A percentile compares a stretch with the other conserved stretches of the same genome.
These are phyloP conservation scores for Hygrophorus russula DNA, from an alignment of 768 basidiomycete species.

Conservation along the genomic window DNA sequence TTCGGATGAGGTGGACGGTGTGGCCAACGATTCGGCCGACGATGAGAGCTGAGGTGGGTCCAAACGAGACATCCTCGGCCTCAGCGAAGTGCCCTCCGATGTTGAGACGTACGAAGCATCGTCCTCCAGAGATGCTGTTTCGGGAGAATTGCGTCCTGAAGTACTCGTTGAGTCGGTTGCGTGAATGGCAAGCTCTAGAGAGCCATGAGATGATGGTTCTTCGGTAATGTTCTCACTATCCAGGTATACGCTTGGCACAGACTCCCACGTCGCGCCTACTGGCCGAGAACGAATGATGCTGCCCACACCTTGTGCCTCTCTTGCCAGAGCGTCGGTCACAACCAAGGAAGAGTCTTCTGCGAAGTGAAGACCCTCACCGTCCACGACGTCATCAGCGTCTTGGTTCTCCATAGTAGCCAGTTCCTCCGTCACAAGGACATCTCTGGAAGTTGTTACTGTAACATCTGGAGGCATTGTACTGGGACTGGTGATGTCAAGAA, in stretches of 20 bases:
- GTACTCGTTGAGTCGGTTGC: background rate
- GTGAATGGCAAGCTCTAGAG: background rate
- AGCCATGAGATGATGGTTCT: slow-evolving; percentile 1
- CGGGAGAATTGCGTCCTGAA: slow-evolving; percentile 2
- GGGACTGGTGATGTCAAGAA: slow-evolving; percentile 18
- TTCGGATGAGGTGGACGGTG: slow-evolving; percentile 42
- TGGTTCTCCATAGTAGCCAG: background rate
- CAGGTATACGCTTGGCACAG: slow-evolving; percentile 28
- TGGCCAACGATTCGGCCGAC: slow-evolving; percentile 49
- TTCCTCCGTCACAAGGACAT: background rate
- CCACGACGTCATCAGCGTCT: background rate
- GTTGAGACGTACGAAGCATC: slow-evolving; percentile 16
- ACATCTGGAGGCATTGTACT: background rate
- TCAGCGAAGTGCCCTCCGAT: slow-evolving; percentile 17
- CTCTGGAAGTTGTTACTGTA: too few species aligned
- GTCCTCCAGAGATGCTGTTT: slow-evolving; percentile 3
- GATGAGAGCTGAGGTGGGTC: slow-evolving; percentile 39
- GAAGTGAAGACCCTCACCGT: too few species aligned
- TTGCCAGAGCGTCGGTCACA: background rate
- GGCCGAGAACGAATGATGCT: slow-evolving; percentile 9
- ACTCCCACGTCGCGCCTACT: slow-evolving; percentile 11
- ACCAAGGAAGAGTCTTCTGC: background rate
- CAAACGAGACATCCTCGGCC: slow-evolving; percentile 7
- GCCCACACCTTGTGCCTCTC: slow-evolving; percentile 8
- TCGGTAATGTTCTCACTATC: slow-evolving; percentile 16